Evolutionary conservation across 2,329 filamentous ascomycete genomes (phyloP).

Genomic region (Aureobasidium sp.): DNA sequence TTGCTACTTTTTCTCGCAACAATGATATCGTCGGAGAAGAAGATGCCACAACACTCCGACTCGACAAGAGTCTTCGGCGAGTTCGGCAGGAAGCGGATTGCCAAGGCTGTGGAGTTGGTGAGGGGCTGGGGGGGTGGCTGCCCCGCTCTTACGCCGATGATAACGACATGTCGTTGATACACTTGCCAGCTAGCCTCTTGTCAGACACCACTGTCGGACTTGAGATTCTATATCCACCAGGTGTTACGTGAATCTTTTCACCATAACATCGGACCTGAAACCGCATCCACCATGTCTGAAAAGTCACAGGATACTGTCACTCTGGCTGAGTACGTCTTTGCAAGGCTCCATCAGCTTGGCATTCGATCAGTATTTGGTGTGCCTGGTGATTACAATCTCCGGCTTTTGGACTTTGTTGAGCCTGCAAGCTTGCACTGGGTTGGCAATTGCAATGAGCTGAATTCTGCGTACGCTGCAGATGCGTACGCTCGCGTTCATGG

Average conservation of each 20-base stretch:
- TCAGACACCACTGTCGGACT: neutral
- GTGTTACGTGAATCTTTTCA: neutral
- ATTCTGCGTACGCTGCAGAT: slow-evolving; percentile 39
- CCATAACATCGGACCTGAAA: neutral
- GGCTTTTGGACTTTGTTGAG: slow-evolving; percentile 48
- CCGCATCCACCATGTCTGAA: neutral
- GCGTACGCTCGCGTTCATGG: slow-evolving; percentile 6
- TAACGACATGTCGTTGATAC: slow-evolving; percentile 1
- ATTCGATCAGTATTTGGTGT: slow-evolving; percentile 44
- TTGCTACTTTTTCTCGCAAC: neutral
- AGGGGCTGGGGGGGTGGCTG: neutral
- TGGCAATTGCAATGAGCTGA: slow-evolving; percentile 56
- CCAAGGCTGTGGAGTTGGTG: neutral
- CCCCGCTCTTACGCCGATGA: slow-evolving; percentile 6
- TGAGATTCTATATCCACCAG: neutral
- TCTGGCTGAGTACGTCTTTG: slow-evolving; percentile 31
- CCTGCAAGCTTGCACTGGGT: slow-evolving; percentile 51
- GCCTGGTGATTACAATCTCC: slow-evolving; percentile 34
- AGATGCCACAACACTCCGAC: slow-evolving; percentile 5
- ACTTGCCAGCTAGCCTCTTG: neutral
- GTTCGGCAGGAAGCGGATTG: slow-evolving; percentile 8
- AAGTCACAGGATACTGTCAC: slow-evolving; percentile 8
- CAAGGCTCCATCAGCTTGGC: slow-evolving; percentile 38
- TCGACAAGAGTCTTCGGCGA: slow-evolving; percentile 10
- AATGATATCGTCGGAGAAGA: slow-evolving; percentile 2